These are phyloP conservation scores for Trypanosomatidae sp. DNA, from an alignment of 208 protist genomes.

Conservation along the genomic window DNA sequence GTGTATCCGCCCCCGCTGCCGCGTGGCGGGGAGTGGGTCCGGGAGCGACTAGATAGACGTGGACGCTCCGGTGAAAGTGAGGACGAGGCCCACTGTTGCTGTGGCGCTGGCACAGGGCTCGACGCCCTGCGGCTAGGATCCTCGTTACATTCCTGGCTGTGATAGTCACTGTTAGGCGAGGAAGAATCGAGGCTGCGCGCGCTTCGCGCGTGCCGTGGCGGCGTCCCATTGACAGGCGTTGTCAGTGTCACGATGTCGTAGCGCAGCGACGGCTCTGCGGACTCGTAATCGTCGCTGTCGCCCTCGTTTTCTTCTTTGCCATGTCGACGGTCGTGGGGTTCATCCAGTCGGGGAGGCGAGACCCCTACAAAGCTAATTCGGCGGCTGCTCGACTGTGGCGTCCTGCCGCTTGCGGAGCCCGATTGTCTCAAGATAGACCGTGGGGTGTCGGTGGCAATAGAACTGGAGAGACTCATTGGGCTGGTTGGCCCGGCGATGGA, in stretches of 20 bases:
- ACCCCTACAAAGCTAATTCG: slow-evolving; percentile 35
- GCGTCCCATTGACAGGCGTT: neutral
- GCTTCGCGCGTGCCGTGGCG: slow-evolving; percentile 1
- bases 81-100: neutral
- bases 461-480: slow-evolving; percentile 27
- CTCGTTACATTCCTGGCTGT: neutral
- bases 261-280: slow-evolving; percentile 32
- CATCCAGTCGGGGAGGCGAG: slow-evolving; percentile 9
- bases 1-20: neutral
- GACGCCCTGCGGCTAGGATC: neutral
- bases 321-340: neutral
- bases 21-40: neutral
- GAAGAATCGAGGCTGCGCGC: neutral
- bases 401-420: slow-evolving; percentile 6
- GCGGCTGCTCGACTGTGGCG: slow-evolving; percentile 7
- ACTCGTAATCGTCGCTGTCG: slow-evolving; percentile 30
- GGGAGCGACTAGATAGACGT: neutral
- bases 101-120: neutral
- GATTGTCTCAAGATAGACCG: slow-evolving; percentile 35
- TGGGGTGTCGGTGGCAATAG: slow-evolving; percentile 31
- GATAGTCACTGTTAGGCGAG: neutral
- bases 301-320: slow-evolving; percentile 16
- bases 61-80: slow-evolving; percentile 1
- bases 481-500: slow-evolving; percentile 6
- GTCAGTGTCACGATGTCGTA: slow-evolving; percentile 18